Conservation (phyloP, 2,329 filamentous ascomycete species). For the Botrytis squamosa region DNA sequence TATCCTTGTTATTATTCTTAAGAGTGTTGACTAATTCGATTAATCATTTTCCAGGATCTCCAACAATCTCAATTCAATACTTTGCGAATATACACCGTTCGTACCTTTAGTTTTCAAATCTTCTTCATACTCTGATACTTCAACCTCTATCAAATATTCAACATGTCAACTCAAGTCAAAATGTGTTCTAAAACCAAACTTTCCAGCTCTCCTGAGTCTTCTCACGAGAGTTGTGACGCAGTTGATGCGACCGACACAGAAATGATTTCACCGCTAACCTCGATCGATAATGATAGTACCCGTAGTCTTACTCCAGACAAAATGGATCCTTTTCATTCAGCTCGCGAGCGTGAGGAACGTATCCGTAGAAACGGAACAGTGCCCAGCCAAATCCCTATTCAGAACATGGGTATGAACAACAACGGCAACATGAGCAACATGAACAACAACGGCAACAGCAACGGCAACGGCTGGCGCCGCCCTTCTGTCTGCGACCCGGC, state of each 20-base stretch:
- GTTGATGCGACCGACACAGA: slow-evolving; percentile 27
- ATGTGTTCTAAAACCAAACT: slow-evolving; percentile 13
- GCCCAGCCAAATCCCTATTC: neutral
- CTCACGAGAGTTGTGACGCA: slow-evolving; percentile 2
- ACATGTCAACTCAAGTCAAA: slow-evolving; percentile 13
- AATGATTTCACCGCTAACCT: slow-evolving; percentile 32
- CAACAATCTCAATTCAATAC: neutral
- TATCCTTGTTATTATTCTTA: slow-evolving; percentile 12
- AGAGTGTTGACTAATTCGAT: slow-evolving; percentile 12
- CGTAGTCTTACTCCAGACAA: slow-evolving; percentile 16
- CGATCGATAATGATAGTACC: slow-evolving; percentile 22
- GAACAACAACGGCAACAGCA: neutral
- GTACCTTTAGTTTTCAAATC: slow-evolving; percentile 20
- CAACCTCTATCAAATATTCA: neutral
- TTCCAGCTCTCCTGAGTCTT: slow-evolving; percentile 14
- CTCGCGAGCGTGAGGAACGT: slow-evolving; percentile 16
- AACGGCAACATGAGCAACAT: neutral
- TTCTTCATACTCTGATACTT: neutral
- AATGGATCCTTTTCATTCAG: slow-evolving; percentile 26
- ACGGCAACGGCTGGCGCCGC: neutral
- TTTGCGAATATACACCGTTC: slow-evolving; percentile 20
- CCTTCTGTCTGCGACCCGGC: slow-evolving; percentile 3
- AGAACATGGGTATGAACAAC: neutral
- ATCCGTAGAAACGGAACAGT: neutral
- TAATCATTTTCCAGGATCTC: neutral